phyloP scores from a whole-genome alignment of 352 stramenopile genomes.

The Globisporangium viniferum region DNA sequence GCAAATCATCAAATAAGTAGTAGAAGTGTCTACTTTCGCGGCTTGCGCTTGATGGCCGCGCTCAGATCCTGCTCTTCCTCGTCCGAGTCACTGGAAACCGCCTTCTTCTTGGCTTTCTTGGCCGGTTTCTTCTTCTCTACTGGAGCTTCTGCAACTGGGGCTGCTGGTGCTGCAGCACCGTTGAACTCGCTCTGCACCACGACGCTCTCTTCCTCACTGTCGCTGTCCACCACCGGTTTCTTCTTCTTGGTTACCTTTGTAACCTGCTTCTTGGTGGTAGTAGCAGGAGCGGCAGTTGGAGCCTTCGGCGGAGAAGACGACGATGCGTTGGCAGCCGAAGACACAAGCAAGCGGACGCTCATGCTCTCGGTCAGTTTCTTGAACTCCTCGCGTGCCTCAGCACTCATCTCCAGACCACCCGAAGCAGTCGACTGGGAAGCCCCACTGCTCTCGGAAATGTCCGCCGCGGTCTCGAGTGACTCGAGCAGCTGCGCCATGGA shows the following conservation, averaged over 20 bases:
- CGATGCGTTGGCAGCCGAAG: neutral
- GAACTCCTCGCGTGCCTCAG: slow-evolving; percentile 50
- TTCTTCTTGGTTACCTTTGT: slow-evolving; percentile 18
- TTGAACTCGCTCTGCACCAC: slow-evolving; percentile 76
- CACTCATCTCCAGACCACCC: slow-evolving; percentile 31
- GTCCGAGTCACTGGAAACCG: slow-evolving; percentile 39
- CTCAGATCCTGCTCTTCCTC: slow-evolving; percentile 61
- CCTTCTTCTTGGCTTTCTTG: slow-evolving; percentile 46
- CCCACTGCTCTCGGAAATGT: slow-evolving; percentile 16
- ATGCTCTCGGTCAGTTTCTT: slow-evolving; percentile 49
- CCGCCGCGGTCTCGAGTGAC: slow-evolving; percentile 65
- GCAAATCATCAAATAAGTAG: slow-evolving; percentile 6
- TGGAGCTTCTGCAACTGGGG: slow-evolving; percentile 10
- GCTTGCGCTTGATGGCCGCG: slow-evolving; percentile 75
- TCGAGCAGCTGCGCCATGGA: slow-evolving; percentile 73
- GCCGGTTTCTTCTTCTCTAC: slow-evolving; percentile 19
- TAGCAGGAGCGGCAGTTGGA: neutral
- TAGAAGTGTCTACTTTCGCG: slow-evolving; percentile 10
- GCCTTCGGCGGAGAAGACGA: neutral
- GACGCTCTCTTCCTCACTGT: slow-evolving; percentile 72
- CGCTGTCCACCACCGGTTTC: slow-evolving; percentile 28
- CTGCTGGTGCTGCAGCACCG: slow-evolving; percentile 6
- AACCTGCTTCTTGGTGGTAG: neutral
- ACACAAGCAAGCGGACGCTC: slow-evolving; percentile 17
- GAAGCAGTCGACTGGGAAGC: neutral